These are phyloP conservation scores for Castanopsis chinensis DNA, from an alignment of 306 rosid genomes.

Conservation along the genomic window DNA sequence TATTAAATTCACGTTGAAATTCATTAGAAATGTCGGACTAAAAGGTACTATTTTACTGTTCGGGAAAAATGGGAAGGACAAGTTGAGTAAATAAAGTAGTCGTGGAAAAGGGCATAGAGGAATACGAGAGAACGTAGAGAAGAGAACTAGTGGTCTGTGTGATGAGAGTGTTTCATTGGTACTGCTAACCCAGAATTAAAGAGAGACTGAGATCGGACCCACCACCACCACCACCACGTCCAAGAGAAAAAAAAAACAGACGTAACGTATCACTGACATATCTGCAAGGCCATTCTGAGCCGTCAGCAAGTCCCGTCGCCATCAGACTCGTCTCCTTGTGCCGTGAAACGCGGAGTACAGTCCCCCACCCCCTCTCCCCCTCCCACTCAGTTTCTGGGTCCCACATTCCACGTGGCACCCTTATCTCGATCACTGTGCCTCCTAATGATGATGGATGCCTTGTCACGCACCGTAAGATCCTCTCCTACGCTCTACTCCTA, in stretches of 20 bases:
- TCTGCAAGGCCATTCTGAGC: background rate
- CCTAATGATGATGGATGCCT: background rate
- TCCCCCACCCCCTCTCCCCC: constrained; percentile 1
- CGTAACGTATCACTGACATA: constrained; percentile 47
- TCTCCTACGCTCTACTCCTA: constrained; percentile 3
- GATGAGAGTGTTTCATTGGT: background rate
- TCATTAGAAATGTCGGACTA: too few relatives aligned
- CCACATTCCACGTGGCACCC: background rate
- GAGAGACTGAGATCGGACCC: background rate
- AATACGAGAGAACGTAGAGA: background rate
- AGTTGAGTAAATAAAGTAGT: background rate
- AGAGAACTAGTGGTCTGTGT: background rate
- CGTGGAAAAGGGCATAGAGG: background rate
- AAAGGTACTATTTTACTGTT: too few relatives aligned
- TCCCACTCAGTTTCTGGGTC: background rate
- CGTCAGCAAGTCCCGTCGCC: constrained; percentile 37
- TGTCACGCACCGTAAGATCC: background rate
- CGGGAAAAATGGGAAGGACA: background rate
- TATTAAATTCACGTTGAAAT: too few relatives aligned
- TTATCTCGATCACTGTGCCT: background rate
- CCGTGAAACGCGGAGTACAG: constrained; percentile 55
- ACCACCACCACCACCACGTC: too few relatives aligned
- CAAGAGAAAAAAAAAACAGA: constrained; percentile 13
- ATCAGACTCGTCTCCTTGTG: constrained; percentile 45
- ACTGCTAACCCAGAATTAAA: background rate